Conservation (phyloP, 1,284 basidiomycete species). For the Tylopilus sp. region DNA sequence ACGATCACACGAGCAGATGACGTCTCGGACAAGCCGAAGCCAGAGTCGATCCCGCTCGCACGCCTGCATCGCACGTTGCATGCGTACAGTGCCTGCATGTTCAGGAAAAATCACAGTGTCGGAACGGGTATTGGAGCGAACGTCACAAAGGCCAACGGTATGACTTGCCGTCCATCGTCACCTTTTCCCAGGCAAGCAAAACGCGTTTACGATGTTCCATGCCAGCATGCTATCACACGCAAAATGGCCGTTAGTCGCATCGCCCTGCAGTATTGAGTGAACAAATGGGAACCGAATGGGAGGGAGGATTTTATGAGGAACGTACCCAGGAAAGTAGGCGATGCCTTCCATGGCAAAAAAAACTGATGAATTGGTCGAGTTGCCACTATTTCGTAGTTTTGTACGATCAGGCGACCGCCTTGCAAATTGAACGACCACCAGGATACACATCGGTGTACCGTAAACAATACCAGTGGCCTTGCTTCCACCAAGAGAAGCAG, state of each 20-base stretch:
- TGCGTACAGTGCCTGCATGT: no score
- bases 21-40: conserved; percentile 3
- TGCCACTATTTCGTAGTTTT: conserved; percentile 7
- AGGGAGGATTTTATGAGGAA: not conserved
- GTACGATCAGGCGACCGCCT: not conserved
- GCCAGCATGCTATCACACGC: conserved; percentile 1
- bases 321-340: conserved; percentile 15
- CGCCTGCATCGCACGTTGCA: not conserved
- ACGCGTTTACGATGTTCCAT: conserved; percentile 4
- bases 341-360: conserved; percentile 10
- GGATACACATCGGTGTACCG: not conserved
- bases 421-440: not conserved
- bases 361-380: conserved; percentile 7
- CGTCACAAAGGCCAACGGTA: no score
- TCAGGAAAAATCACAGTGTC: conserved; percentile 10
- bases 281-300: no score
- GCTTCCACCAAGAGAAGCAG: not conserved
- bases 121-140: conserved; percentile 3
- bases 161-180: no score
- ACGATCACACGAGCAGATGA: not conserved
- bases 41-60: conserved; percentile 2
- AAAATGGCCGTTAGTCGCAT: not conserved
- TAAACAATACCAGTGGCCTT: not conserved
- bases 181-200: no score
- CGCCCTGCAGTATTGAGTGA: no score